Evolutionary conservation across 2,329 filamentous ascomycete genomes (phyloP), one percentile per base, ranked within the genome.

Genomic region (Penicillium palitans): DNA sequence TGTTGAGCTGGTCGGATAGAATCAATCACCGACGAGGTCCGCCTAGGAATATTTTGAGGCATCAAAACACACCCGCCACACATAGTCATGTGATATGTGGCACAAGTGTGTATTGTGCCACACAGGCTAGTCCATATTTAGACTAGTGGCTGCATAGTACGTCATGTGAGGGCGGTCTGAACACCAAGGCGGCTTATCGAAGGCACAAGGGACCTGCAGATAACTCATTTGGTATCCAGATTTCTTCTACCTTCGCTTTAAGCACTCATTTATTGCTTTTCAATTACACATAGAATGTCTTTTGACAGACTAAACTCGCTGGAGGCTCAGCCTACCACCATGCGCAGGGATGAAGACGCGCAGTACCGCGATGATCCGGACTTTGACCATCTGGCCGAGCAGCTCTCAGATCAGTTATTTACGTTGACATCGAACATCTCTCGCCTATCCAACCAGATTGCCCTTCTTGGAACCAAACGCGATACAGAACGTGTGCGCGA

Each of bases 401-500:
- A 89, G 59, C 85, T 98, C 60, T 96, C 90, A 76, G 90, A 91
- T 76, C 90, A 93, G 75, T 84, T 99, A 51, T 96, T 97, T 79
- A 87, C 88, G 61, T 84, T 99, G 61, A 93, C 93, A 53, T 90
- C 89, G 64, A 95, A 93, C 76, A 93, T 96, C 68, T 87, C 90
- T 57, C 88, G 91, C 59, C 84, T 99, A 24, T 88, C 88, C 64
- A 90, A 89, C 68, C 91, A 98, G 76, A 86, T 98, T 61, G 87
- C 87, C 41, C 87, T 96, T 15, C 82, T 99, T 29, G 93, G 95
- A 10, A 96, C 92, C 9, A 90, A 89, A 75, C 89, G 93, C 60
- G 95, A 99, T 75, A 97, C 92, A 4, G 90, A 95, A 61, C 87
- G 93, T 51, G 88, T 96, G 61, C 87, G 93, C 52, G 95, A 99